Conservation (phyloP, 176 grass and related monocot species). For the Luzula sylvatica region DNA sequence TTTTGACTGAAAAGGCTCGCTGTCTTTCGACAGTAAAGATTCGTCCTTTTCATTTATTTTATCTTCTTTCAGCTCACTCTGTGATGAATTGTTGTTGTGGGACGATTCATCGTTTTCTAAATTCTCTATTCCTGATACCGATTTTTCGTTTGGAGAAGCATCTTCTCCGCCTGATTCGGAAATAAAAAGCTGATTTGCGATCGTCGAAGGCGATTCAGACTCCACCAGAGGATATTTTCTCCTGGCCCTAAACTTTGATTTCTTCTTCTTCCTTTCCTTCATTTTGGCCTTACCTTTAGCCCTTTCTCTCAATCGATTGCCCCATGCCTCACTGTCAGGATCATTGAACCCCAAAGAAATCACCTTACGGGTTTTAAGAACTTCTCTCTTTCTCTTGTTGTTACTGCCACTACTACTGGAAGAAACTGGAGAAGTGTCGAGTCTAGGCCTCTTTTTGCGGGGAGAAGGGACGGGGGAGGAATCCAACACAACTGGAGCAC, state of each 20-base stretch:
- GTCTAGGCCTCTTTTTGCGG: slow-evolving; percentile 36
- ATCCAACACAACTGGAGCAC: slow-evolving; percentile 62
- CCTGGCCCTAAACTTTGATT: slow-evolving; percentile 20
- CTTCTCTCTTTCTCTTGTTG: slow-evolving; percentile 25
- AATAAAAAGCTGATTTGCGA: slow-evolving; percentile 13
- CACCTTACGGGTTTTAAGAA: slow-evolving; percentile 13
- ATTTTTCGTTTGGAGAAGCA: slow-evolving; percentile 13
- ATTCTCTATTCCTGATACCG: slow-evolving; percentile 14
- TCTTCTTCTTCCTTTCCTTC: slow-evolving; percentile 23
- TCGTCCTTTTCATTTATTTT: background rate
- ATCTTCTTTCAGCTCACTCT: slow-evolving; percentile 13
- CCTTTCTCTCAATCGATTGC: slow-evolving; percentile 56
- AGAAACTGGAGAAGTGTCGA: slow-evolving; percentile 17
- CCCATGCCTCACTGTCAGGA: slow-evolving; percentile 35
- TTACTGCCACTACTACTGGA: slow-evolving; percentile 27
- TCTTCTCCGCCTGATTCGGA: slow-evolving; percentile 21
- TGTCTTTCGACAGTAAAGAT: background rate
- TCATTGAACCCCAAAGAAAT: slow-evolving; percentile 23
- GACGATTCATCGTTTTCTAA: background rate
- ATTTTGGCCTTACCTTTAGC: slow-evolving; percentile 42
- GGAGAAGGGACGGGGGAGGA: slow-evolving; percentile 56
- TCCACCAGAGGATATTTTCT: background rate
- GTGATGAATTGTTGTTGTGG: background rate
- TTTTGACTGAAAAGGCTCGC: slow-evolving; percentile 4
- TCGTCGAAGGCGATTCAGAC: slow-evolving; percentile 9